Evolutionary conservation across 306 rosid species (phyloP).

Genomic region (Datisca glomerata): DNA sequence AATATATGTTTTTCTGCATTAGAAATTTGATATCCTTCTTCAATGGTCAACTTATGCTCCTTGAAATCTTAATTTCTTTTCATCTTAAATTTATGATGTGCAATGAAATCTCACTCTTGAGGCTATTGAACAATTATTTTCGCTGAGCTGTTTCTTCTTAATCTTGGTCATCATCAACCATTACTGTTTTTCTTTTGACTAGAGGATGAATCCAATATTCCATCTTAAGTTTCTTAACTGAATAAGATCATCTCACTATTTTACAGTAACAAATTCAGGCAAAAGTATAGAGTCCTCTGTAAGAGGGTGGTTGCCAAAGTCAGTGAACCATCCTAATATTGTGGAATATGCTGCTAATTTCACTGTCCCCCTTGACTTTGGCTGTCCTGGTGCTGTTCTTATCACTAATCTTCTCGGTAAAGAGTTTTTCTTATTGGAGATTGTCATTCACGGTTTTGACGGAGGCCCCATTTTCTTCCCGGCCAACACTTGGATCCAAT

Average conservation of each 20-base stretch:
- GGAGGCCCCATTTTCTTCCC: constrained; percentile 76
- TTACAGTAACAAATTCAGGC: constrained; percentile 54
- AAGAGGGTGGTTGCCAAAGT: constrained; percentile 73
- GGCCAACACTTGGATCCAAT: constrained; percentile 87
- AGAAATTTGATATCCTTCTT: no score
- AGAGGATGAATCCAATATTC: no score
- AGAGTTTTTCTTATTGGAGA: constrained; percentile 66
- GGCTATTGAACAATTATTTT: not conserved
- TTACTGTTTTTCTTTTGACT: no score
- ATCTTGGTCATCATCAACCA: no score
- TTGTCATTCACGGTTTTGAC: constrained; percentile 59
- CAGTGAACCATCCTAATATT: constrained; percentile 26
- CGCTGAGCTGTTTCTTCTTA: no score
- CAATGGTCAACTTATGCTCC: no score
- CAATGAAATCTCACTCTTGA: no score
- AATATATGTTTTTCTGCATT: no score
- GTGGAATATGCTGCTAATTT: constrained; percentile 64
- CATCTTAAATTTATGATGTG: no score
- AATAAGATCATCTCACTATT: no score
- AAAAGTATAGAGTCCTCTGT: constrained; percentile 41
- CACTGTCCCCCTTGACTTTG: constrained; percentile 48
- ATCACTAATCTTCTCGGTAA: constrained; percentile 62
- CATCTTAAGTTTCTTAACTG: no score
- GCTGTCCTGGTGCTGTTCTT: constrained; percentile 68
- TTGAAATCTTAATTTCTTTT: no score